phyloP scores from a whole-genome alignment of 371 early-diverging fungal genomes.

The Syncephalastrum sp. region DNA sequence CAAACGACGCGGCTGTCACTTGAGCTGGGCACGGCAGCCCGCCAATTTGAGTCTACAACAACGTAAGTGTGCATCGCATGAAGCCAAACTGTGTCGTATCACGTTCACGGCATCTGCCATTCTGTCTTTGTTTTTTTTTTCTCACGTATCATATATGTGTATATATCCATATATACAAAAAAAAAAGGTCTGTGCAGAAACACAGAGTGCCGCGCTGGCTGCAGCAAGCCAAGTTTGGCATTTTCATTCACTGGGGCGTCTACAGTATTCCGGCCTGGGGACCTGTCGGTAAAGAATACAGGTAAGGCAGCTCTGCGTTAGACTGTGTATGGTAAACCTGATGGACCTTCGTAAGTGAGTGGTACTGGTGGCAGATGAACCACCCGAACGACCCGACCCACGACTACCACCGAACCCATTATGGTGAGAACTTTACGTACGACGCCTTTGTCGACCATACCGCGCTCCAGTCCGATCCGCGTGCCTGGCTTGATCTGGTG shows the following conservation, averaged over 20 bases:
- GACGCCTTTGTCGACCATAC: slow-evolving; percentile 23
- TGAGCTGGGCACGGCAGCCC: not conserved
- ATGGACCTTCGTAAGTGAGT: slow-evolving; percentile 15
- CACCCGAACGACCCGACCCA: slow-evolving; percentile 22
- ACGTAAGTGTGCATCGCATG: slow-evolving; percentile 2
- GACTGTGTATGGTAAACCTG: too few species aligned
- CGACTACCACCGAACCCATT: slow-evolving; percentile 22
- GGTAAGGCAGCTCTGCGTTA: too few species aligned
- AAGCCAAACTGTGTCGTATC: too few species aligned
- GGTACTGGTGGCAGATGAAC: slow-evolving; percentile 41
- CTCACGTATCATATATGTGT: slow-evolving; percentile 1
- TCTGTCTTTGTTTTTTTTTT: not conserved
- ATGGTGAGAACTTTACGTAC: slow-evolving; percentile 28
- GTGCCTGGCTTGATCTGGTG: slow-evolving; percentile 28
- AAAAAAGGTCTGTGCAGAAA: slow-evolving; percentile 15
- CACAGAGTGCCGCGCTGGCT: slow-evolving; percentile 33
- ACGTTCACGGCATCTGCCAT: slow-evolving; percentile 1
- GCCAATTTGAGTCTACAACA: not conserved
- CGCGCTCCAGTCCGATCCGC: slow-evolving; percentile 17
- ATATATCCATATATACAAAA: not conserved
- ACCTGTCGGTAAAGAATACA: slow-evolving; percentile 28
- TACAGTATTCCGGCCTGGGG: slow-evolving; percentile 40
- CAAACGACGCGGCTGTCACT: not conserved
- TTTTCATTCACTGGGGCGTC: slow-evolving; percentile 41
- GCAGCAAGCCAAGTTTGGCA: slow-evolving; percentile 32